Evolutionary conservation across 176 grass and related monocot species (phyloP), one percentile per base, ranked within the genome.

Genomic region (Aegilops bicornis): DNA sequence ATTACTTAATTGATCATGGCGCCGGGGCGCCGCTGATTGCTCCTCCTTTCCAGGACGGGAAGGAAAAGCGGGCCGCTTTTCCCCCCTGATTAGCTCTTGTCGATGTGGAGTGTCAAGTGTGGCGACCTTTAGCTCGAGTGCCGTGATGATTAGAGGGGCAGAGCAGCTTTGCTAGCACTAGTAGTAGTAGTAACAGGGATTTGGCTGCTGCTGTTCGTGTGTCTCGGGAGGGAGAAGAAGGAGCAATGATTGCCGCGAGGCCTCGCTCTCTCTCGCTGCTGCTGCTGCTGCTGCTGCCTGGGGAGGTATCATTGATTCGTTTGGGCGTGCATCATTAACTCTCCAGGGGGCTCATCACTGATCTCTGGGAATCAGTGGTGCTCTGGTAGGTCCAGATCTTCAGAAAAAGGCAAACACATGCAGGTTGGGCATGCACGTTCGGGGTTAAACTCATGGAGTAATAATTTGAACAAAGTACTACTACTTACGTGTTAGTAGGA

Each of bases 41-140:
- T 47, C 47, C 87, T 72, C 74, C 75, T 88, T 84, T 83, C 83
- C 39, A 59, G 35, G 30, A 76, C 7, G 10, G 7, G 45, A 63
- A 86, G 7, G 43, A 72, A 86, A 84, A 88, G 81, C 25, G 20
- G 13, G 35, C 35, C 37, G 63, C 77, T 83, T 80, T 84, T 27
- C 31, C 24, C 16, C 16, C 64, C 65, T 59, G 40, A 70, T 76
- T 84, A 64, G 65, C 81, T 60, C 71, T 75, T 22, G 79, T 75
- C 64, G 64, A 70, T 79, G 84, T 78, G 62, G 73, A 69, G 40
- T 40, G 37, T 40, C 37, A 40, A 35, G 33, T 77, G 73, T 36
- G 13, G 7, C 10, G 63, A 43, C 82, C 82, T 91, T 71, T 84
- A 76, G 81, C 70, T 91, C 82, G 62, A 81, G 89, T 77, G 77